Evolutionary conservation across 306 rosid genomes (phyloP).

Genomic region (Trifolium pratense): DNA sequence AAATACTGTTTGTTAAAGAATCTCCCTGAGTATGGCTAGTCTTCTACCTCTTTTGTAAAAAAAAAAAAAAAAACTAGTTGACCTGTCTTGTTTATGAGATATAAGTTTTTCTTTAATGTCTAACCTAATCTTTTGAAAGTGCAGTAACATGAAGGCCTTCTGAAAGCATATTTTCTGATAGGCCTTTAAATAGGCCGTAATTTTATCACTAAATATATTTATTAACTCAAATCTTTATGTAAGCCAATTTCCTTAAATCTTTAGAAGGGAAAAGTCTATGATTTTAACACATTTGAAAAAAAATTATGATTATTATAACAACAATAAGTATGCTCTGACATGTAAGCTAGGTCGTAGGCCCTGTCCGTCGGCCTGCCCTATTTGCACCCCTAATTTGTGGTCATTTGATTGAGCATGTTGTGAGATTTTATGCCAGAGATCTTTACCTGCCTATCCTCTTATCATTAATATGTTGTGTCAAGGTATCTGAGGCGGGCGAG

Average conservation of each 20-base stretch:
- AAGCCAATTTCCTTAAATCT: not conserved
- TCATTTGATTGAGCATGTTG: conserved; percentile 1
- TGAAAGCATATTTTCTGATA: not conserved
- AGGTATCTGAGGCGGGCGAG: conserved; percentile 93
- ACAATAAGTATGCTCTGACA: not conserved
- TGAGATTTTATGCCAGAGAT: conserved; percentile 7
- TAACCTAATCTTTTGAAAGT: not conserved
- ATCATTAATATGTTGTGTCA: conserved; percentile 43
- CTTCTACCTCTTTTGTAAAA: not conserved
- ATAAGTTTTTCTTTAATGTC: not conserved
- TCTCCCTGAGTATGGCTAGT: not conserved
- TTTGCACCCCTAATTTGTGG: not conserved
- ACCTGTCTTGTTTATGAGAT: not conserved
- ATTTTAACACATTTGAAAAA: not conserved
- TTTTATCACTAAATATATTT: not conserved
- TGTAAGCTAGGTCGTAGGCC: not conserved
- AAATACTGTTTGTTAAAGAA: too few relatives aligned
- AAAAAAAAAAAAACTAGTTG: too few relatives aligned
- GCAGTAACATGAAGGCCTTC: not conserved
- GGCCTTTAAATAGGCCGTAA: not conserved
- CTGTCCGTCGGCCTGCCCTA: too few relatives aligned
- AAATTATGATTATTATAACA: not conserved
- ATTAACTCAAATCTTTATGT: not conserved
- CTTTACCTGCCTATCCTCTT: not conserved
- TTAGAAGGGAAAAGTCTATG: not conserved